Evolutionary conservation across 805 yeast genomes (phyloP), one percentile per base, ranked within the genome.

Genomic region (Pichia thaimueangensis): DNA sequence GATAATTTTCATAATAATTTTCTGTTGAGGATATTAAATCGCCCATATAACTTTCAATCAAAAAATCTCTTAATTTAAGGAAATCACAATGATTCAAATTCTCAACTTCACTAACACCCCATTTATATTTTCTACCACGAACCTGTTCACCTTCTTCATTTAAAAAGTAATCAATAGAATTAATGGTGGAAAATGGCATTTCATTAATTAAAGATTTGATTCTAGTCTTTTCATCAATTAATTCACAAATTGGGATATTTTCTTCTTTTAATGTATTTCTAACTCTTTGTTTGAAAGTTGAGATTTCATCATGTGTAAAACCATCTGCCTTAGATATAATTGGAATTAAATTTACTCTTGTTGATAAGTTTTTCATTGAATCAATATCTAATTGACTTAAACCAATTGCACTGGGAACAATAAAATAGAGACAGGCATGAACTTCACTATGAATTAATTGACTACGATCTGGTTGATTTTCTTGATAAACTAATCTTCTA

Each of bases 81-180:
- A 87, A 87, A 58, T 91, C 96, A 62, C 95, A 86, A 60, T 83
- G 88, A 8, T 66, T 60, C 16, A 73, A 74, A 58, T 86, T 82
- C 55, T 85, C 95, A 31, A 86, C 83, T 56, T 88, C 95, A 12
- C 86, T 85, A 19, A 75, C 61, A 0, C 97, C 97, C 96, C 96
- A 89, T 15, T 68, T 71, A 64, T 87, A 89, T 55, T 73, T 71
- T 55, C 96, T 73, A 15, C 93, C 95, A 48, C 83, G 70, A 23
- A 84, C 84, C 3, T 62, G 47, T 25, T 70, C 62, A 9, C 80
- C 79, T 9, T 64, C 64, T 3, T 61, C 52, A 39, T 70, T 70
- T 36, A 56, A 51, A 25, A 70, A 72, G 41, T 62, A 63, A 10
- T 71, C 69, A 48, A 71, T 80, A 2, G 94, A 76, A 17, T 88